These are phyloP conservation scores for Penicillium sp. DNA, from an alignment of 2,329 filamentous ascomycete species.

Conservation along the genomic window DNA sequence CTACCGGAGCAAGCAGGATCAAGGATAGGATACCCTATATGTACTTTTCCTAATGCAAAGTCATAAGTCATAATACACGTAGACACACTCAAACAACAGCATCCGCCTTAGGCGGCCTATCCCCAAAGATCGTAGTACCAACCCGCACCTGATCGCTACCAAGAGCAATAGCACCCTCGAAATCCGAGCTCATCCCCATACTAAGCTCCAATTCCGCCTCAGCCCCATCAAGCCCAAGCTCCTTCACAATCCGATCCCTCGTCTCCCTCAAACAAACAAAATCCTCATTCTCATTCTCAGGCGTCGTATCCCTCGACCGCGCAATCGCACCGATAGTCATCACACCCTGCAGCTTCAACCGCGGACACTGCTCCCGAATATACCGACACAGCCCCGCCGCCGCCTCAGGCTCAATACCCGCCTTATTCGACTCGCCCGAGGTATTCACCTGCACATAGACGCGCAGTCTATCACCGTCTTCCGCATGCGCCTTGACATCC, in stretches of 20 bases:
- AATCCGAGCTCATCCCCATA: constrained; percentile 99
- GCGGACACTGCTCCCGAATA: constrained; percentile 70
- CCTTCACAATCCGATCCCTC: constrained; percentile 67
- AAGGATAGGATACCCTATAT: too few relatives aligned
- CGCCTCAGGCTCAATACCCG: constrained; percentile 70
- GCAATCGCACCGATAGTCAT: constrained; percentile 99
- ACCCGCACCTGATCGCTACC: constrained; percentile 90
- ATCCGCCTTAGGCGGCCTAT: constrained; percentile 75
- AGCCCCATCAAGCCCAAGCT: constrained; percentile 53
- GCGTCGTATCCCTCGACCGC: constrained; percentile 70
- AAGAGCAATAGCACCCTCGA: constrained; percentile 79
- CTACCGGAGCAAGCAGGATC: too few relatives aligned
- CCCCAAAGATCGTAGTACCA: constrained; percentile 91
- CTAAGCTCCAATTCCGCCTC: constrained; percentile 75
- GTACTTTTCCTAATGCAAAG: constrained; percentile 6
- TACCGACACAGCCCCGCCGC: constrained; percentile 67
- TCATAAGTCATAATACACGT: constrained; percentile 17
- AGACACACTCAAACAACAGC: constrained; percentile 56
- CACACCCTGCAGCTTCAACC: constrained; percentile 73
- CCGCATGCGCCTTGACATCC: constrained; percentile 36
- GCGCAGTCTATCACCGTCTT: constrained; percentile 50
- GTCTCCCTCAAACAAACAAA: constrained; percentile 70
- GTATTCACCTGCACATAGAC: constrained; percentile 96
- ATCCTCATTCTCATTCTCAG: constrained; percentile 87
- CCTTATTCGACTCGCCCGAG: constrained; percentile 82